Percentiles rank a stretch among this genome's conserved stretches.
phyloP scores from a whole-genome alignment of 164 flowering plant genomes.

The Dillenia turbinata region DNA sequence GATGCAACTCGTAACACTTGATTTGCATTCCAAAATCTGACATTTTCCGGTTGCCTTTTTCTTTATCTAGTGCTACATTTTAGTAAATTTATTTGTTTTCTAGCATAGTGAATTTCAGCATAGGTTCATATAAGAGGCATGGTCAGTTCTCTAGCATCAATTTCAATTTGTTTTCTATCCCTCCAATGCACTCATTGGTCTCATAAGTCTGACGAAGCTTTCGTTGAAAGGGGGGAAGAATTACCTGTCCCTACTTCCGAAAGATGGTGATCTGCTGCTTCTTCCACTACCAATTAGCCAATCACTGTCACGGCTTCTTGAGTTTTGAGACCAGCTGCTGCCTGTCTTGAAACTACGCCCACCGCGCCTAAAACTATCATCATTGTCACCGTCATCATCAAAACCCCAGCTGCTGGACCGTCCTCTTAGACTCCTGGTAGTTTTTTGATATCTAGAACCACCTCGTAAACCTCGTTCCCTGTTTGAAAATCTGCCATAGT shows the following conservation, averaged over 20 bases:
- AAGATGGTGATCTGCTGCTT: conserved; percentile 47
- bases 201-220: too few relatives aligned
- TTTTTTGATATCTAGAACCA: conserved; percentile 46
- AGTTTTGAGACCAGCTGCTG: conserved; percentile 41
- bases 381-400: conserved; percentile 30
- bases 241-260: conserved; percentile 61
- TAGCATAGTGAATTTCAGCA: too few relatives aligned
- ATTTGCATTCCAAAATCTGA: too few relatives aligned
- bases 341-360: conserved; percentile 47
- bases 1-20: too few relatives aligned
- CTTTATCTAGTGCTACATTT: too few relatives aligned
- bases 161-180: too few relatives aligned
- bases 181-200: too few relatives aligned
- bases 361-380: conserved; percentile 42
- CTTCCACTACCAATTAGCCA: conserved; percentile 68
- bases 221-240: not conserved
- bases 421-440: conserved; percentile 45
- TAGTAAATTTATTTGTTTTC: too few relatives aligned
- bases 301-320: conserved; percentile 57
- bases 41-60: too few relatives aligned
- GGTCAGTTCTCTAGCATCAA: too few relatives aligned
- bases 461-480: conserved; percentile 52
- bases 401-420: conserved; percentile 43
- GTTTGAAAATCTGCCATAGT: conserved; percentile 74
- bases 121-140: too few relatives aligned